Evolutionary conservation across 345 rosid genomes (phyloP), one percentile per base, ranked within the genome.

Genomic region (Citrus trifoliata): DNA sequence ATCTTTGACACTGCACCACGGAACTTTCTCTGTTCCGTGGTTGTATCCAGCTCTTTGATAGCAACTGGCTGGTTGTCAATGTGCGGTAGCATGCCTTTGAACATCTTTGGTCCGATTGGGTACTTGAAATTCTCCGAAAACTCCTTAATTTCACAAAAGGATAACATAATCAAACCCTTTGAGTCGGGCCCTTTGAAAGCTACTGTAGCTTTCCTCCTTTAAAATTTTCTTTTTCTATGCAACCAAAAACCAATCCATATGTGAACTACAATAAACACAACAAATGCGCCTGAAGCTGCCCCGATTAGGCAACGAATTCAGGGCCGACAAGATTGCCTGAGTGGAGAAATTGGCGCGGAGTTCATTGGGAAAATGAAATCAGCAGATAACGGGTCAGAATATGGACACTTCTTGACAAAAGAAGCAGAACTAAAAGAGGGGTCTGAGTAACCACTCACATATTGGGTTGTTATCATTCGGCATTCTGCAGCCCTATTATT

Each of bases 401-500:
- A 91, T 4, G 67, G 76, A 85, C 98, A 94, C 38, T 63, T 86
- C 90, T 90, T 94, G 46, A 90, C 87, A 86, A 84, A 94, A 37
- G 98, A 91, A 32, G 86, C 32, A 2, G 94, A 84, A 78, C 84
- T 82, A 64, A 90, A 40, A 51, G 93, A 90, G n/a, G 94, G 88
- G 66, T 89, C 88, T 35, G 88, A 85, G 84, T 90, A 85, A 64
- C 98, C 98, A 8, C 92, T 89, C 48, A 91, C 81, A 77, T 88
- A 90, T 7, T 75, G 87, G 6, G 93, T 87, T 59, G 25, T 81
- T 84, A 84, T 88, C 70, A 88, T 68, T 14, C 51, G 82, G 83
- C 98, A 94, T 60, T 80, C 79, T 67, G 89, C 88, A 55, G 70
- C 71, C 67, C 90, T 89, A 82, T 88, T 87, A 30, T 90, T 92